These are phyloP conservation scores for Puccinellia tenuiflora DNA, from an alignment of 176 grass and related monocot species.

Conservation along the genomic window DNA sequence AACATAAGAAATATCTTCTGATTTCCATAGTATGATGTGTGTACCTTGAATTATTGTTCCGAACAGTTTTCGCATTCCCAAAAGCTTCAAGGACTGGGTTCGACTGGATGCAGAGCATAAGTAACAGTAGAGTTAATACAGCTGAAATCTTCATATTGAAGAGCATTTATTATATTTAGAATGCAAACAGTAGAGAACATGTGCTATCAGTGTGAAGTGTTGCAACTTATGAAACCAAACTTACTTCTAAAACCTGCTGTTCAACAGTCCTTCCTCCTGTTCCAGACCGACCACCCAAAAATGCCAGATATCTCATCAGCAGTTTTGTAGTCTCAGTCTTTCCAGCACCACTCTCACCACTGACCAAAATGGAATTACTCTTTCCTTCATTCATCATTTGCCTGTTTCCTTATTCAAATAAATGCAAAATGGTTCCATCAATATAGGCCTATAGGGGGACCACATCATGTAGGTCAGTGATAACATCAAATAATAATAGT, in stretches of 20 bases:
- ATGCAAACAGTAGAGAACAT: neutral
- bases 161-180: neutral
- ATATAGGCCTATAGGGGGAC: conserved; percentile 21
- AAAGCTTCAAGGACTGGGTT: conserved; percentile 99
- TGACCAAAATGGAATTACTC: conserved; percentile 96
- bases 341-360: conserved; percentile 98
- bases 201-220: conserved; percentile 13
- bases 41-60: conserved; percentile 98
- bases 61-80: conserved; percentile 98
- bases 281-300: conserved; percentile 75
- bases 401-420: conserved; percentile 73
- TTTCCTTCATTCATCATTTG: conserved; percentile 98
- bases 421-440: conserved; percentile 45
- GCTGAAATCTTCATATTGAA: conserved; percentile 10
- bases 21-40: conserved; percentile 1
- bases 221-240: neutral
- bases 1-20: conserved; percentile 20
- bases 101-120: conserved; percentile 54
- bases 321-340: conserved; percentile 97
- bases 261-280: conserved; percentile 90
- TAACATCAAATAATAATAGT: conserved; percentile 16
- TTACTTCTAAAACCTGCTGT: conserved; percentile 97
- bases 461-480: conserved; percentile 13
- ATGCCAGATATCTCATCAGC: conserved; percentile 96
- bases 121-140: neutral